Base-by-base conservation (phyloP, 2,329 filamentous ascomycete species). In the Fusarium paranaense region DNA sequence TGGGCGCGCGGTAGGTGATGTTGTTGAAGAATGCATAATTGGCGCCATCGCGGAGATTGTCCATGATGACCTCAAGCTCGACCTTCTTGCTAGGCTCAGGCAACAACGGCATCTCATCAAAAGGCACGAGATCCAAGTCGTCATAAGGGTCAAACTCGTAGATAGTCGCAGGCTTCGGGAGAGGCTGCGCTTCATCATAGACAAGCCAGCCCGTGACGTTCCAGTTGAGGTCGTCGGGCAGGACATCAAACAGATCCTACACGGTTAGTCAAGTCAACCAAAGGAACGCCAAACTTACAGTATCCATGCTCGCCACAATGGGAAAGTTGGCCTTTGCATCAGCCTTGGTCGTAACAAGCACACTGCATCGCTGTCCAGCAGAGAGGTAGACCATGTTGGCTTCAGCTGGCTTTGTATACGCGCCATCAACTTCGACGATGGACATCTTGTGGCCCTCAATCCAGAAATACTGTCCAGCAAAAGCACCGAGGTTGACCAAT, bases 361-460 rank as follows among this genome's bases (percentile, higher is more conserved):
- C 87, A 77, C 89, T 89, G 77, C 86, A 90, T 60, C 93, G 88
- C 80, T 95, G 93, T 0, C 91, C 93, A 4, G 91, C 88, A 18
- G 90, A 85, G 4, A 95, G 76, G 73, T 94, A 94, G 20, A 95
- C 85, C 85, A 89, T 89, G 30, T 88, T 85, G 0, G 91, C 88
- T 67, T 88, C 87, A 0, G 87, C 83, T 0, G 86, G 86, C 69
- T 93, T 87, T 1, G 88, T 90, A 73, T 93, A 94, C 6, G 94
- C 87, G 6, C 93, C 93, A 78, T 95, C 93, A 0, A 95, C 89
- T 79, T 94, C 93, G 37, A 95, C 87, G 58, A 95, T 90, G 25
- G 86, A 88, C 83, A 95, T 89, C 40, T 89, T 91, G 75, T 92
- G 90, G 14, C 87, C 89, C 78, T 92, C 90, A 50, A 93, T 89